These are phyloP conservation scores for Neurospora hispaniola DNA, from an alignment of 495 filamentous ascomycete species.

Conservation along the genomic window DNA sequence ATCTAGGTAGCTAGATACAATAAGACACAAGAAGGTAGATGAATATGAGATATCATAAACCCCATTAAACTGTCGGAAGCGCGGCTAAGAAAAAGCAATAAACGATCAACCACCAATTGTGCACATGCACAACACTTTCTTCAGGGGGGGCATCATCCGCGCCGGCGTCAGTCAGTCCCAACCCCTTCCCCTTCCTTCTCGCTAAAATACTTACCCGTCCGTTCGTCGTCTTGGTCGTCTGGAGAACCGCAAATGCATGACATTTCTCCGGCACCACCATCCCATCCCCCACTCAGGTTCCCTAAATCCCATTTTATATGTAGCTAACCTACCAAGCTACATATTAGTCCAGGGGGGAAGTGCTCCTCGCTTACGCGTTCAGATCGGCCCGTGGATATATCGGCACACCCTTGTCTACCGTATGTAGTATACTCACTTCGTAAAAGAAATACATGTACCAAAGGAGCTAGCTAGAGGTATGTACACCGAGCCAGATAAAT, in stretches of 20 bases:
- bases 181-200: neutral
- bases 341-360: neutral
- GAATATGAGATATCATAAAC: neutral
- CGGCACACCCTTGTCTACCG: no score
- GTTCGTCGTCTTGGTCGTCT: neutral
- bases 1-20: no score
- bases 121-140: neutral
- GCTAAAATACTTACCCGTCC: neutral
- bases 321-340: neutral
- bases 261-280: neutral
- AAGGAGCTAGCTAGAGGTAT: no score
- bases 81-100: no score
- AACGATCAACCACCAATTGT: no score
- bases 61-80: no score
- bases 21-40: neutral
- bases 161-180: neutral
- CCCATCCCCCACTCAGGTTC: neutral
- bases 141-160: neutral
- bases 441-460: no score
- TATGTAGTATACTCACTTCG: no score
- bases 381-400: neutral
- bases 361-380: neutral
- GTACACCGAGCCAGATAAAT: no score
- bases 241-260: neutral
- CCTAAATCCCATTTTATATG: neutral